These are phyloP conservation scores for Penicillium sp. DNA, from an alignment of 2,329 filamentous ascomycete species.

Conservation along the genomic window DNA sequence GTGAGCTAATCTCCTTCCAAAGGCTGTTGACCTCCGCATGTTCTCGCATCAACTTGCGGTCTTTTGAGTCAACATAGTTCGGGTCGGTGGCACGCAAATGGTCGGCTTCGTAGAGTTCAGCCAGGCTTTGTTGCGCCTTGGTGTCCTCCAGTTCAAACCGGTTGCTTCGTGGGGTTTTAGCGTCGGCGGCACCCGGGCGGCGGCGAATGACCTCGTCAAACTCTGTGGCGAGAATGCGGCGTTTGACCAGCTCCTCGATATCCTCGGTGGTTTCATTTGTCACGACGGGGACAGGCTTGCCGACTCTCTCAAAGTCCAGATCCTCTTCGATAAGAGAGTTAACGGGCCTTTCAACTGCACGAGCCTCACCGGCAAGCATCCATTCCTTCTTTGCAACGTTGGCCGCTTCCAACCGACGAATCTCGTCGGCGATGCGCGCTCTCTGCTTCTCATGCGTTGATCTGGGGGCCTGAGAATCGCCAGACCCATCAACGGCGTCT, in stretches of 20 bases:
- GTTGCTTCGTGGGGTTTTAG: conserved; percentile 65
- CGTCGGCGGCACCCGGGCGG: conserved; percentile 69
- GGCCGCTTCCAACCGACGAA: conserved; percentile 83
- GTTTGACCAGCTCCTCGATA: conserved; percentile 92
- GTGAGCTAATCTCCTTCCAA: conserved; percentile 77
- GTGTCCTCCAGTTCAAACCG: conserved; percentile 80
- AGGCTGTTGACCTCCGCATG: conserved; percentile 78
- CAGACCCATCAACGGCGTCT: conserved; percentile 65
- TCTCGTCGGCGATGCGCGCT: conserved; percentile 83
- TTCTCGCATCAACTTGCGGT: conserved; percentile 78
- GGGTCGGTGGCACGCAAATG: conserved; percentile 77
- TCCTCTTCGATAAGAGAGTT: conserved; percentile 95
- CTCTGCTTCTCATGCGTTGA: conserved; percentile 86
- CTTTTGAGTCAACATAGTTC: conserved; percentile 74
- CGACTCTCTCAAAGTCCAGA: conserved; percentile 90
- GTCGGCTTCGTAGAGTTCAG: conserved; percentile 92
- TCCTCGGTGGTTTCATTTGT: conserved; percentile 86
- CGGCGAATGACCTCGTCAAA: conserved; percentile 90
- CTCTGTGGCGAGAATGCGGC: conserved; percentile 81
- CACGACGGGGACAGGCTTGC: conserved; percentile 92
- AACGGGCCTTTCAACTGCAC: conserved; percentile 74
- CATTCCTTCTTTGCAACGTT: conserved; percentile 89
- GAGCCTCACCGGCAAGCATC: conserved; percentile 85
- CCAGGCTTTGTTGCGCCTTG: conserved; percentile 83
- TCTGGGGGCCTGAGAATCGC: conserved; percentile 25